phyloP scores from a whole-genome alignment of 192 early-diverging fungal genomes.

The Coemansia sp. region DNA sequence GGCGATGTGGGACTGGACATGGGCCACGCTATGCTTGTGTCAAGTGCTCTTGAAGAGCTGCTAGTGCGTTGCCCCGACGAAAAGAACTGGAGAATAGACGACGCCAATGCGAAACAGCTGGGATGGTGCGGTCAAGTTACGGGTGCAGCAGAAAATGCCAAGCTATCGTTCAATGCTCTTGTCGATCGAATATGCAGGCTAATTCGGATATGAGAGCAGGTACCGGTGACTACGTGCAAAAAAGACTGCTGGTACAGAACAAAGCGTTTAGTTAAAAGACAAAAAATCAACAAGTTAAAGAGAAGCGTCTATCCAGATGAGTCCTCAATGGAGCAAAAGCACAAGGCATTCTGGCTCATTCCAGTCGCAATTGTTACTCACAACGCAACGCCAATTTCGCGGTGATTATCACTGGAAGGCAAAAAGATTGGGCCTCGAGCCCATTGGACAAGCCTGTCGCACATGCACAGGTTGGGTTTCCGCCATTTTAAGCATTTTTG shows the following conservation, averaged over 20 bases:
- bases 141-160: too few relatives aligned
- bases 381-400: neutral
- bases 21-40: neutral
- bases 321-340: neutral
- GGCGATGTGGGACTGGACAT: neutral
- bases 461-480: too few relatives aligned
- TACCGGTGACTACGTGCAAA: neutral
- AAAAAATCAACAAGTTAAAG: neutral
- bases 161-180: too few relatives aligned
- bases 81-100: neutral
- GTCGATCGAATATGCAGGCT: neutral
- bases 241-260: neutral
- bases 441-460: too few relatives aligned
- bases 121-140: too few relatives aligned
- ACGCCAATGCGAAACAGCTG: neutral
- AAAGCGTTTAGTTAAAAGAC: neutral
- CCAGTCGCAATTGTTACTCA: neutral
- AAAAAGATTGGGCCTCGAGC: neutral
- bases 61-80: neutral
- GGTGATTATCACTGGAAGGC: neutral
- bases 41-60: neutral
- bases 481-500: neutral
- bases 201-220: neutral
- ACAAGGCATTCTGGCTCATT: neutral
- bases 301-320: neutral